A percentile compares a stretch with the other conserved stretches of the same genome.
These are phyloP conservation scores for Stylosanthes scabra DNA, from an alignment of 331 rosid genomes.

Conservation along the genomic window DNA sequence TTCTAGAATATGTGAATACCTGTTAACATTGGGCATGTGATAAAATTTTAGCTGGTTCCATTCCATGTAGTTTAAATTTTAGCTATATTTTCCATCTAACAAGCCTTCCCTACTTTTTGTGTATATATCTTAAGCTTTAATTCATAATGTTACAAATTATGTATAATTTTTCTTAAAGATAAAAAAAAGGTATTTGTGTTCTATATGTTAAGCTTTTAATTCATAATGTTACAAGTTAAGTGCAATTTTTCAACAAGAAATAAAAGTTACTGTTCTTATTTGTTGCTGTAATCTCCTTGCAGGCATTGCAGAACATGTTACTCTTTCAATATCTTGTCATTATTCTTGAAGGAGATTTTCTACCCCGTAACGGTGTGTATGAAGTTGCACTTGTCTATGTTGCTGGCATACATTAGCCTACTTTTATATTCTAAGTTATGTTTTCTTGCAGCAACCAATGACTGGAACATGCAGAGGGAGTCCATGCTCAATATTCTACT, in stretches of 20 bases:
- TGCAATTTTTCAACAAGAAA: not conserved
- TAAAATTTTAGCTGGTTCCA: slow-evolving; percentile 3
- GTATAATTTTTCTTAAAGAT: not conserved
- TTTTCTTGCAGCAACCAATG: slow-evolving; percentile 62
- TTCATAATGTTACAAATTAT: slow-evolving; percentile 23
- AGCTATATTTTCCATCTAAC: slow-evolving; percentile 14
- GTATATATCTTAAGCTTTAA: not conserved
- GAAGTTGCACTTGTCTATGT: slow-evolving; percentile 48
- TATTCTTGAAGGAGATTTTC: slow-evolving; percentile 75
- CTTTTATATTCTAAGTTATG: slow-evolving; percentile 37
- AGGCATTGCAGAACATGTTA: slow-evolving; percentile 67
- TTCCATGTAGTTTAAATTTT: slow-evolving; percentile 13
- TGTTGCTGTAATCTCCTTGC: slow-evolving; percentile 45
- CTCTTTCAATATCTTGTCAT: slow-evolving; percentile 80
- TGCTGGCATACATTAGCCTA: slow-evolving; percentile 24
- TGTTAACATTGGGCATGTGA: slow-evolving; percentile 3
- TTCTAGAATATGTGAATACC: slow-evolving; percentile 10
- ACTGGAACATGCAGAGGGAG: slow-evolving; percentile 79
- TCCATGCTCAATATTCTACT: slow-evolving; percentile 76
- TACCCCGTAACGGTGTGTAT: slow-evolving; percentile 62
- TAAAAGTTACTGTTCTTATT: not conserved
- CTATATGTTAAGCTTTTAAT: slow-evolving; percentile 1
- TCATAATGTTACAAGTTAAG: slow-evolving; percentile 17
- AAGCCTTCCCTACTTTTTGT: slow-evolving; percentile 11
- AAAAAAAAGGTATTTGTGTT: not conserved